Conservation (phyloP, 495 filamentous ascomycete genomes). For the Tuber calosporum region DNA sequence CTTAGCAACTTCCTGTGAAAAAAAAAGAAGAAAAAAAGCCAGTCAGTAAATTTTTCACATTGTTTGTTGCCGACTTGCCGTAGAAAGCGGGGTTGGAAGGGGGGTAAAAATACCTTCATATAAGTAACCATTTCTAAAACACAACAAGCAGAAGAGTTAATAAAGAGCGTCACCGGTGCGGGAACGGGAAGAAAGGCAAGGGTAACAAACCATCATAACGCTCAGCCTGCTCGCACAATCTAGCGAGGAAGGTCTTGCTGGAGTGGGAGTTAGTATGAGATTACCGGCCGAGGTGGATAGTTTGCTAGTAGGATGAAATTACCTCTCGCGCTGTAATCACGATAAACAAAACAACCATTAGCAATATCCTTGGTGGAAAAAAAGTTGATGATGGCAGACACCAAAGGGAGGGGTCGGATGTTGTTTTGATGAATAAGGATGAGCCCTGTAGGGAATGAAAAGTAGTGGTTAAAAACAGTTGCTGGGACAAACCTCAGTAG, state of each 20-base stretch:
- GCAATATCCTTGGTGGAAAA: conserved; percentile 40
- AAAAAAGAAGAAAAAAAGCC: conserved; percentile 9
- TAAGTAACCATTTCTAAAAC: conserved; percentile 89
- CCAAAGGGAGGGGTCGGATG: conserved; percentile 44
- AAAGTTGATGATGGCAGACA: conserved; percentile 12
- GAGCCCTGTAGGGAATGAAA: conserved; percentile 41
- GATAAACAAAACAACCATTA: conserved; percentile 43
- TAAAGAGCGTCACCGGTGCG: conserved; percentile 17
- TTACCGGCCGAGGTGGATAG: conserved; percentile 9
- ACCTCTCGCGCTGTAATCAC: conserved; percentile 72
- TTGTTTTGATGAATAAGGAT: conserved; percentile 38
- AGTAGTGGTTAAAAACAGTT: conserved; percentile 36
- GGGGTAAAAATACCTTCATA: conserved; percentile 81
- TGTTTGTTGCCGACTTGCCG: not conserved
- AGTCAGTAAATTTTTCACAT: not conserved
- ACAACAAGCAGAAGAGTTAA: conserved; percentile 41
- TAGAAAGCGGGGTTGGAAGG: conserved; percentile 27
- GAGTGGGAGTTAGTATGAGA: conserved; percentile 36
- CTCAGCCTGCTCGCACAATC: conserved; percentile 99
- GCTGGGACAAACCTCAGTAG: conserved; percentile 56
- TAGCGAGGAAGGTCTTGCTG: conserved; percentile 99
- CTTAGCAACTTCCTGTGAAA: conserved; percentile 83
- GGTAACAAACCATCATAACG: conserved; percentile 84
- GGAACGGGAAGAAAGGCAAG: not conserved
- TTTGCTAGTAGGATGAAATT: conserved; percentile 36